phyloP scores from a whole-genome alignment of 306 rosid genomes.

The Malus domestica region DNA sequence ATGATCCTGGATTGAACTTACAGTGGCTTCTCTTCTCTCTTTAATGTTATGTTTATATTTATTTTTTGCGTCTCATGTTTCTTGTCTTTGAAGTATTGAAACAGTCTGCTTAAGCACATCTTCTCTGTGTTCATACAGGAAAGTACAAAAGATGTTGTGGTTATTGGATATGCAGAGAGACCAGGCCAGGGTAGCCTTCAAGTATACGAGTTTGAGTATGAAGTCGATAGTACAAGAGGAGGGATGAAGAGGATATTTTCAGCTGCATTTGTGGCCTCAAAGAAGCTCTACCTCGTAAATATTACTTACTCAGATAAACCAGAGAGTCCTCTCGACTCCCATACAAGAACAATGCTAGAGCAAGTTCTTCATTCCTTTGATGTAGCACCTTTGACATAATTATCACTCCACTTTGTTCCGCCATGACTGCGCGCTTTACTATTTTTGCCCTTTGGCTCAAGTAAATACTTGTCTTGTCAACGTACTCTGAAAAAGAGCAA shows the following conservation, averaged over 20 bases:
- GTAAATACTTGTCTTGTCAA: constrained; percentile 4
- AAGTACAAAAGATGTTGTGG: constrained; percentile 75
- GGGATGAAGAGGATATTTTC: constrained; percentile 80
- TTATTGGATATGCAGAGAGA: constrained; percentile 61
- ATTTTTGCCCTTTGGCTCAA: constrained; percentile 4
- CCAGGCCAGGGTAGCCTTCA: constrained; percentile 53
- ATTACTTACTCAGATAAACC: constrained; percentile 75
- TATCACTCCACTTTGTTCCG: neutral
- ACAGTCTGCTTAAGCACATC: neutral
- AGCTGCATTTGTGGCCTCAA: constrained; percentile 83
- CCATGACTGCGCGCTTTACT: neutral
- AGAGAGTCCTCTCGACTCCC: constrained; percentile 62
- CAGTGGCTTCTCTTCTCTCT: neutral
- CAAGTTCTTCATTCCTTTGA: constrained; percentile 51
- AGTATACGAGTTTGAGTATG: constrained; percentile 78
- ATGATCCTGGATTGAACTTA: constrained; percentile 1
- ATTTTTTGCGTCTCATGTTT: neutral
- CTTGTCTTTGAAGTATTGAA: neutral
- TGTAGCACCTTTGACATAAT: constrained; percentile 23
- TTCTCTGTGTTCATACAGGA: constrained; percentile 40
- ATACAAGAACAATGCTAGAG: constrained; percentile 34
- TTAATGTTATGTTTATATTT: neutral
- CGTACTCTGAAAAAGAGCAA: neutral
- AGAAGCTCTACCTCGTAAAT: constrained; percentile 81
- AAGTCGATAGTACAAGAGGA: constrained; percentile 75